phyloP scores from a whole-genome alignment of 1,284 basidiomycete species.

The Malassezia nana region DNA sequence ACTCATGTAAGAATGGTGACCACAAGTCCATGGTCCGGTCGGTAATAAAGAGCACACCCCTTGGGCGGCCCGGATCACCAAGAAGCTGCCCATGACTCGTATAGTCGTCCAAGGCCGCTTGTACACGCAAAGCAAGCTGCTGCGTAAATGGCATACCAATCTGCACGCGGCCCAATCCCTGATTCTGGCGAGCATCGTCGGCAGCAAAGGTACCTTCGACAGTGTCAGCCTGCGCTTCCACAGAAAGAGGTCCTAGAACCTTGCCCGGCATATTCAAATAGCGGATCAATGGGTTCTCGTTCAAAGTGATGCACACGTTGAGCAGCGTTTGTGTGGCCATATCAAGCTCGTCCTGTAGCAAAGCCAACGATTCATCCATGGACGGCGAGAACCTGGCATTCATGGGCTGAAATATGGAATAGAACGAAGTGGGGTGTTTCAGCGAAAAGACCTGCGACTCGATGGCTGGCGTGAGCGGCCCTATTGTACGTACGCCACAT shows the following conservation, averaged over 20 bases:
- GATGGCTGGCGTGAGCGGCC: neutral
- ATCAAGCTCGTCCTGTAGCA: slow-evolving; percentile 42
- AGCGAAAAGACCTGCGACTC: slow-evolving; percentile 40
- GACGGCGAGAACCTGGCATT: slow-evolving; percentile 53
- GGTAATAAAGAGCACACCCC: slow-evolving; percentile 76
- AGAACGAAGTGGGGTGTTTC: slow-evolving; percentile 32
- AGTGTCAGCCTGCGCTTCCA: slow-evolving; percentile 3
- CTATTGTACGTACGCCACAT: slow-evolving; percentile 27
- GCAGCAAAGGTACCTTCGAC: slow-evolving; percentile 9
- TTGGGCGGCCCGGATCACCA: slow-evolving; percentile 60
- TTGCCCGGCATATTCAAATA: slow-evolving; percentile 77
- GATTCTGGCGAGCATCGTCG: neutral
- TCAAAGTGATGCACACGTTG: slow-evolving; percentile 79
- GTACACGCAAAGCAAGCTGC: slow-evolving; percentile 36
- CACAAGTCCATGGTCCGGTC: slow-evolving; percentile 89
- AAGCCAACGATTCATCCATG: slow-evolving; percentile 26
- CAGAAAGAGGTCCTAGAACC: slow-evolving; percentile 63
- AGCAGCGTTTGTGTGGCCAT: slow-evolving; percentile 37
- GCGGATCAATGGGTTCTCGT: slow-evolving; percentile 86
- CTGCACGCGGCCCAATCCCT: neutral
- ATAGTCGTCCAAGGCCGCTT: slow-evolving; percentile 30
- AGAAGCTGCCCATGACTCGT: slow-evolving; percentile 52
- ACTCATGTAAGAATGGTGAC: slow-evolving; percentile 87
- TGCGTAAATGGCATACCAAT: slow-evolving; percentile 36
- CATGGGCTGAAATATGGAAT: slow-evolving; percentile 26